These are phyloP conservation scores for Populus pruinosa DNA, from an alignment of 345 rosid species.

Conservation along the genomic window DNA sequence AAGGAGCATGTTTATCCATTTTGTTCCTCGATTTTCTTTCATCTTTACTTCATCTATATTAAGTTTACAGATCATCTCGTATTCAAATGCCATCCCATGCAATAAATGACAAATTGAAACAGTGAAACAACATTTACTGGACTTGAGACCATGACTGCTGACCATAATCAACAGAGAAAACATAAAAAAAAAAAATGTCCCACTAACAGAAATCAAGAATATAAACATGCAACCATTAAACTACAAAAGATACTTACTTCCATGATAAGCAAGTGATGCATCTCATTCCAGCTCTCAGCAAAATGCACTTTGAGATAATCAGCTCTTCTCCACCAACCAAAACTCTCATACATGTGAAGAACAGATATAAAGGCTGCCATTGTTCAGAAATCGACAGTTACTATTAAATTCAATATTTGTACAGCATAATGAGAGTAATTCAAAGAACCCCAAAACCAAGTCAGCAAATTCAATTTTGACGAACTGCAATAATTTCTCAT, in stretches of 20 bases:
- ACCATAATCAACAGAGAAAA: background rate
- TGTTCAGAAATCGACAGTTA: constrained; percentile 8
- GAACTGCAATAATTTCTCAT: background rate
- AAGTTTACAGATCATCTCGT: background rate
- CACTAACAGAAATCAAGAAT: background rate
- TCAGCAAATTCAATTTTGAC: background rate
- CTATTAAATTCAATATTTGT: background rate
- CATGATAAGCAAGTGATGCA: constrained; percentile 99
- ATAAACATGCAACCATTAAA: background rate
- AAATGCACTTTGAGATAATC: constrained; percentile 94
- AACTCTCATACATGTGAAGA: constrained; percentile 96
- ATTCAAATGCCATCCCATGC: background rate
- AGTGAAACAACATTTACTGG: background rate
- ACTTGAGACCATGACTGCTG: background rate
- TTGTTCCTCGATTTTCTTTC: background rate
- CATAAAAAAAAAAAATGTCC: background rate
- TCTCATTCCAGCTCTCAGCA: constrained; percentile 99
- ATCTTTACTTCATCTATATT: background rate
- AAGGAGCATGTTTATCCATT: background rate
- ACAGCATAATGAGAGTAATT: background rate
- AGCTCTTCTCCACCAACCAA: constrained; percentile 99
- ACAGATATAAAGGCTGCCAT: constrained; percentile 86
- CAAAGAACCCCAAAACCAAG: background rate
- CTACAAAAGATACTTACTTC: constrained; percentile 52
- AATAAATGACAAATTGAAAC: constrained; percentile 6